Base-by-base conservation (phyloP, 768 basidiomycete genomes). In the Leccinum truebloodii region DNA sequence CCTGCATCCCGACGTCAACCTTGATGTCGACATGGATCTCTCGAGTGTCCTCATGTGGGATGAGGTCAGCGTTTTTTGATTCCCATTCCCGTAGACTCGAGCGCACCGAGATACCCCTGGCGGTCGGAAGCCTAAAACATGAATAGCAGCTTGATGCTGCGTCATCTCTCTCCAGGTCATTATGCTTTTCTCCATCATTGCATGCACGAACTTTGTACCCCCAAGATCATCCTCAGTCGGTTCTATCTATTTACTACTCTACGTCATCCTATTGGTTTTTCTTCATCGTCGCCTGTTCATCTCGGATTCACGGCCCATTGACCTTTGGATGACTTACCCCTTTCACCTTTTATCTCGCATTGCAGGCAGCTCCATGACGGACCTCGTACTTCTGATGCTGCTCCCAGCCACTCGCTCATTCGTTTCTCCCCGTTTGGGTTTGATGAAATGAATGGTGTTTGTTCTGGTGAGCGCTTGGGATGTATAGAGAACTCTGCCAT, bases 341-440 rank as follows among this genome's bases (percentile, higher is more conserved):
- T 63, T 55, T 34, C 5, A 14, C 55, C 9, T 22, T n/a, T 14
- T 53, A 6, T 35, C 16, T n/a, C 20, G 30, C 22, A 14, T 54
- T 41, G 14, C 60, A 32, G 54, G 48, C 52, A 13, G 57, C 18
- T 49, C 59, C 63, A 52, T 58, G 49, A 51, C 37, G 55, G 24
- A 53, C 54, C 55, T 55, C 58, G 60, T 68, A 58, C 52, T 60
- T 68, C 53, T 54, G 62, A 66, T 67, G 65, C 65, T 63, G 66
- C 65, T 67, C 70, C 68, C 63, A 59, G 57, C 44, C 54, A 52
- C 51, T 22, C 37, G 46, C 59, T 59, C 55, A 34, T 64, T 67
- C 62, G 77, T 81, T 78, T 83, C 80, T 80, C 79, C 80, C 78
- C 75, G 65, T 54, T 41, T 64, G 75, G 81, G 81, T 80, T 69